A percentile compares a stretch with the other conserved stretches of the same genome.
These are phyloP conservation scores for Aspergillus wentii DNA, from an alignment of 495 filamentous ascomycete species.

Conservation along the genomic window DNA sequence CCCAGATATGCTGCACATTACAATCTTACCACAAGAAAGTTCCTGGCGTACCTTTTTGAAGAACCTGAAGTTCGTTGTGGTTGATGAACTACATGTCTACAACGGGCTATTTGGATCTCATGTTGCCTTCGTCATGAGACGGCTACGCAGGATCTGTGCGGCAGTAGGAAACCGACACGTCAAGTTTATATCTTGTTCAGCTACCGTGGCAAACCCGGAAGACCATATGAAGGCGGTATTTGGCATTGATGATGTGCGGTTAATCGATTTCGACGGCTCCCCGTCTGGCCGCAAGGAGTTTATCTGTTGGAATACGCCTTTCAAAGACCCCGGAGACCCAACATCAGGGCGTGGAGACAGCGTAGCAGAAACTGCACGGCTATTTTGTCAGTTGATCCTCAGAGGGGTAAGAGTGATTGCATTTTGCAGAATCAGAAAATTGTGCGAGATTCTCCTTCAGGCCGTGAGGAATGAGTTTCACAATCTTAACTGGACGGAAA, in stretches of 20 bases:
- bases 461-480: slow-evolving; percentile 76
- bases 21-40: slow-evolving; percentile 87
- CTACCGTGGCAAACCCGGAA: slow-evolving; percentile 91
- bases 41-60: slow-evolving; percentile 84
- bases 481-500: slow-evolving; percentile 64
- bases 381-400: slow-evolving; percentile 88
- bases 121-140: slow-evolving; percentile 90
- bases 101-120: slow-evolving; percentile 93
- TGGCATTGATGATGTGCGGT: slow-evolving; percentile 69
- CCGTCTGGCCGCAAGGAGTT: slow-evolving; percentile 94
- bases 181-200: slow-evolving; percentile 95
- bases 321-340: slow-evolving; percentile 83
- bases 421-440: slow-evolving; percentile 81
- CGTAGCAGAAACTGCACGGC: slow-evolving; percentile 74
- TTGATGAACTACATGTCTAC: slow-evolving; percentile 92
- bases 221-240: slow-evolving; percentile 93
- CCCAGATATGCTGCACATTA: slow-evolving; percentile 96
- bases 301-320: slow-evolving; percentile 96
- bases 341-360: slow-evolving; percentile 80
- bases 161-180: slow-evolving; percentile 85
- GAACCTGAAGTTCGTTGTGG: slow-evolving; percentile 85
- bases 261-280: slow-evolving; percentile 89
- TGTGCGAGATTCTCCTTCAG: slow-evolving; percentile 80
- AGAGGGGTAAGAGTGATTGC: slow-evolving; percentile 90
- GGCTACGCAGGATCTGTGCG: slow-evolving; percentile 82